Base-by-base conservation (phyloP, 306 rosid species). In the Psophocarpus tetragonolobus region DNA sequence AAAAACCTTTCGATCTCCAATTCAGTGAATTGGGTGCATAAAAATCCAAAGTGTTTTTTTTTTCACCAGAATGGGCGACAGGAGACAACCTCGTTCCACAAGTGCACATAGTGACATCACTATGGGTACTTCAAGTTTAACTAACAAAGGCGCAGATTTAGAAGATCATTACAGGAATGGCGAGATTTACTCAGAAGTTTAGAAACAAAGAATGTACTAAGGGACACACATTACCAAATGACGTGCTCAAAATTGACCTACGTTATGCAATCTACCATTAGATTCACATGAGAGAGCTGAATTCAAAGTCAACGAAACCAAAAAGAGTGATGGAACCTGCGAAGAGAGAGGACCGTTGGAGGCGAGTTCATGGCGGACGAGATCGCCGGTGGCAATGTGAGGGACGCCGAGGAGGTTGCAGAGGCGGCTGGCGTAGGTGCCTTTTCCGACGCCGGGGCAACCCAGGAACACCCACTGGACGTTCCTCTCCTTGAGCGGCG, bases 391-490 rank as follows among this genome's bases (percentile, higher is more conserved):
- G 68, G 97, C 97, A 78, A 95, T 87, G 85, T 90, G 97, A 56
- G 99, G 97, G n/a, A 95, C 89, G 8, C 94, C 92, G 69, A 92
- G 92, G 68, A 91, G 92, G 38, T 74, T 88, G 63, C 81, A 95
- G 27, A 92, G 90, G 3, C 99, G 99, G 60, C 92, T 88, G 6
- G 97, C 97, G 62, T 92, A 91, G 15, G 99, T 95, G 9, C 99
- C 99, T 83, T 92, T 92, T 4, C 99, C 99, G 67, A 95, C 97
- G 71, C 99, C 97, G 24, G 99, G 96, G 18, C 91, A 90, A 0
- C 97, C 99, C 13, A 89, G 72, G 74, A 95, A 95, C 5, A 95
- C 94, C 97, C 99, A 95, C 75, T 95, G 97, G n/a, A 91, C 87
- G 53, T 80, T 90, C 74, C 97, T 80, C 50, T 87, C 83, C 64